Base-by-base conservation (phyloP, 768 basidiomycete genomes). In the Termitomyces sp. region DNA sequence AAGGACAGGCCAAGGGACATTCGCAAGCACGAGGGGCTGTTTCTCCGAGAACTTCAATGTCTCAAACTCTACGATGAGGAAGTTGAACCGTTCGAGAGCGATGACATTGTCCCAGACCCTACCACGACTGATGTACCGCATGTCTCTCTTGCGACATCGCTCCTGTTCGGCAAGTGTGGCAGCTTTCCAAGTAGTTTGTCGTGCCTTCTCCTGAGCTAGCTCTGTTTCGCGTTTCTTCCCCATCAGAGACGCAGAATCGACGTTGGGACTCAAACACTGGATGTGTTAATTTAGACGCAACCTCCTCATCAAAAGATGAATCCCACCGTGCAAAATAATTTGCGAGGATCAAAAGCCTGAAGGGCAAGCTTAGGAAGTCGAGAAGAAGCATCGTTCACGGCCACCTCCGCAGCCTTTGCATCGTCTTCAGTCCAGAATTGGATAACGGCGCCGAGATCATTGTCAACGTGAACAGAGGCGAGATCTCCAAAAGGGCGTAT, bases 1-100 rank as follows among this genome's bases (percentile, higher is more conserved):
- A 37, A 39, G 30, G 16, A 61, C 30, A n/a, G 56, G 60, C 67
- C 65, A 66, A 3, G 67, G 67, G 39, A 68, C 43, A 26, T 45
- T 58, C 20, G n/a, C 33, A 13, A 61, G 53, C 39, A 60, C 64
- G 46, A 65, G 55, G 14, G 65, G 68, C 40, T 62, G 55, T 24
- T 48, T 33, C 53, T 70, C 66, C 14, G 68, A 65, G 55, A 68
- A 67, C 47, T 62, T 65, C 45, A 54, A 43, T 16, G 42, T 54
- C 16, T 66, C 64, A 24, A 63, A 60, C 26, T 63, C 59, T 13
- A 34, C 39, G 37, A 56, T 16, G 40, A 59, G 34, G 26, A 27
- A 1, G 16, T 22, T 20, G 43, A 63, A 63, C 39, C 62, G 51
- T 39, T 39, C 42, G 22, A 55, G 22, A 22, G 56, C 62, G 10